Evolutionary conservation across 495 filamentous ascomycete genomes (phyloP), one percentile per base, ranked within the genome.

Genomic region (Penicillium alfredii): DNA sequence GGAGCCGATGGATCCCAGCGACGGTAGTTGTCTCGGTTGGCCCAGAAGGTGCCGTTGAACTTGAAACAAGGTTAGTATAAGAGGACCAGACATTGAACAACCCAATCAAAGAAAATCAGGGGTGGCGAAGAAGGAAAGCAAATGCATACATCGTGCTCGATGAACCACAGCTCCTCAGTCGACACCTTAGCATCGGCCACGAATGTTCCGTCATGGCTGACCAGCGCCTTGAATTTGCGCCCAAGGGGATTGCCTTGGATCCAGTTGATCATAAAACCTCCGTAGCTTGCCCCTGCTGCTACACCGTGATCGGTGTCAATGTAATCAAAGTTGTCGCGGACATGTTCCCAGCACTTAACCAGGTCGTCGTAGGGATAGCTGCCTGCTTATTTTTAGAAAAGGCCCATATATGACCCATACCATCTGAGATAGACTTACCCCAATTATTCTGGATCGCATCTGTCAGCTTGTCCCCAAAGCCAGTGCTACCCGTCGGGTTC

Each of bases 221-320:
- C 71, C 7, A 77, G 52, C 0, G 71, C 69, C 40, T 74, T 74
- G 56, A 76, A 72, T 37, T 70, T 48, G 5, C 68, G 64, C 11
- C 71, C 73, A 1, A 78, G 54, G 1, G 57, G 55, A 26, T 73
- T 68, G 12, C 74, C 73, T 43, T 74, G 71, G 40, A 76, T 73
- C 74, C 73, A 77, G 49, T 75, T 75, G 31, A 71, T 58, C 72
- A 76, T 77, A 54, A 69, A 77, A 0, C 68, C 72, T 19, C 69
- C 71, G 34, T 66, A 77, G 38, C 61, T 68, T 19, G 63, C 69
- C 16, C 73, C 73, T 2, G 68, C 60, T 26, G 64, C 64, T 27
- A 76, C 71, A 13, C 63, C 69, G 23, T 60, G 49, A 13, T 63
- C 53, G n/a, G 66, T 72, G 44, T 77, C 72, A 29, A 70, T 55